Evolutionary conservation across 257 asterid genomes (phyloP), one percentile per base, ranked within the genome.

Genomic region (Solanum acaule): DNA sequence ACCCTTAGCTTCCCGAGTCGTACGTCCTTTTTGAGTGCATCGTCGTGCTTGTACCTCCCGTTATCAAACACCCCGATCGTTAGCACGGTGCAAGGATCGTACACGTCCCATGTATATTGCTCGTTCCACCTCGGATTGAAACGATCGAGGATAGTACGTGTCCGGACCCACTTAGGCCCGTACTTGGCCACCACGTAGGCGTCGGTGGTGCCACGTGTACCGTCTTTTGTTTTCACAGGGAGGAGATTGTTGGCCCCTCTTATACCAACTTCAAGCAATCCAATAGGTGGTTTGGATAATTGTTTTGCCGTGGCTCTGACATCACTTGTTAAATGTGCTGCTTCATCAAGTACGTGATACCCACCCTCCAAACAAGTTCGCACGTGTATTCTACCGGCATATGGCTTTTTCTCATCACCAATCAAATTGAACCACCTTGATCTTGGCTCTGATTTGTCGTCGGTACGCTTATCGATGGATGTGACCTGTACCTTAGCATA

Each of bases 341-440:
- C 98, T 93, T 96, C 99, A 67, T 96, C 99, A 8, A 94, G 94
- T 95, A 96, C 98, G 92, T 96, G 99, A 91, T 96, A 96, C 56
- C 99, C 99, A 10, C 98, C 99, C 72, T 96, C 99, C 86, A 96
- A 49, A 86, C 98, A 93, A 5, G 92, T 92, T 46, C 95, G 93
- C 86, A 96, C 94, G 90, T 95, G 99, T 87, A 96, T 95, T 87
- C 99, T 90, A 25, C 98, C 98, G 0, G 96, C 96, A 14, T 95
- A 96, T 2, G 96, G 92, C 27, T 93, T 93, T 4, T 40, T 92
- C 9, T 85, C 91, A 12, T 88, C 91, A 23, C 90, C 88, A 29
- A 91, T 90, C 49, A 96, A 85, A 92, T 96, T 96, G 78, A 94
- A 95, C 99, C 99, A 96, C 85, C 96, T 93, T 6, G 99, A 94